Percentiles rank a stretch among this genome's conserved stretches.
Conservation (phyloP, 2,329 filamentous ascomycete genomes). For the Colletotrichum zoysiae region DNA sequence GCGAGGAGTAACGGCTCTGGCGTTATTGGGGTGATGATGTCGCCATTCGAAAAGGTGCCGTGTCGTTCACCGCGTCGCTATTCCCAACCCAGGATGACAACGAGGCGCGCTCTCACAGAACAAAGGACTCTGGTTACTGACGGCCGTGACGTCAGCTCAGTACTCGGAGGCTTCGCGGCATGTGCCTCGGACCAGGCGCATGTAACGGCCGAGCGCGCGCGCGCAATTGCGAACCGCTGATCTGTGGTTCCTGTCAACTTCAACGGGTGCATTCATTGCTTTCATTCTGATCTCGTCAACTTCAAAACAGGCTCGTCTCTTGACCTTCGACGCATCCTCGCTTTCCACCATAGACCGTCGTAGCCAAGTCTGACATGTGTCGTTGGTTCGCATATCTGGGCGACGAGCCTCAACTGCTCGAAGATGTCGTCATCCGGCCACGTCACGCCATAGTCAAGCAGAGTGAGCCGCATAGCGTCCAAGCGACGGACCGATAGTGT, state of each 20-base stretch:
- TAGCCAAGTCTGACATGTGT: constrained; percentile 11
- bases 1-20: not conserved
- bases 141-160: constrained; percentile 5
- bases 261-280: not conserved
- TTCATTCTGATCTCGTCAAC: not conserved
- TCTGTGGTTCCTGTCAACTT: no score
- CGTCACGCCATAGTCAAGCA: constrained; percentile 36
- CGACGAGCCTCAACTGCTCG: constrained; percentile 34
- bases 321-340: not conserved
- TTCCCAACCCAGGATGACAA: not conserved
- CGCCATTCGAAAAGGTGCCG: not conserved
- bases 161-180: not conserved
- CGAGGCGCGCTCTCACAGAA: not conserved
- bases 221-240: not conserved
- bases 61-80: not conserved
- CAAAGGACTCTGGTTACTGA: not conserved
- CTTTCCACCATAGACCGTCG: not conserved
- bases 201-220: constrained; percentile 5
- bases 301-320: not conserved
- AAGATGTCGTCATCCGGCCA: constrained; percentile 30
- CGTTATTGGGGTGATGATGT: not conserved
- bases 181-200: not conserved
- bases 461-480: not conserved
- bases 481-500: not conserved
- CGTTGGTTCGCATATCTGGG: constrained; percentile 36